A percentile compares a stretch with the other conserved stretches of the same genome.
phyloP scores from a whole-genome alignment of 2,329 filamentous ascomycete genomes.

The Penicillium sp. region DNA sequence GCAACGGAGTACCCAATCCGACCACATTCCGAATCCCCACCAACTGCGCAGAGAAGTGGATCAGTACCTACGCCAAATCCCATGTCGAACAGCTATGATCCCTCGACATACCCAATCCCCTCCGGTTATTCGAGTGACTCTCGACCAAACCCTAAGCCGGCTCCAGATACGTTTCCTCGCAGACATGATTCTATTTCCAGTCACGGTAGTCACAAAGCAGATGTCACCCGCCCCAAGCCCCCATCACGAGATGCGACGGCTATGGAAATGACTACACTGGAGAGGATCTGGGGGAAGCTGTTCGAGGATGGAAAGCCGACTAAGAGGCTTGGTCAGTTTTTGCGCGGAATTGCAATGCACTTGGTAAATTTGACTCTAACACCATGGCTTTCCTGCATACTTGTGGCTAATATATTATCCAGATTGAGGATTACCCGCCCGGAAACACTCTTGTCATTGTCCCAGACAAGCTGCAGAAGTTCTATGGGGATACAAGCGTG shows the following conservation, averaged over 20 bases:
- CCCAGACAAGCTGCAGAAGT: constrained; percentile 70
- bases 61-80: constrained; percentile 19
- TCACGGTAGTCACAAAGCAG: constrained; percentile 31
- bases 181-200: constrained; percentile 37
- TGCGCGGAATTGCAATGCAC: constrained; percentile 71
- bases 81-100: constrained; percentile 10
- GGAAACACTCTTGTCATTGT: constrained; percentile 68
- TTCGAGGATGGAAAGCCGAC: constrained; percentile 71
- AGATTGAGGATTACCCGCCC: constrained; percentile 68
- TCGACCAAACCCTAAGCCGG: constrained; percentile 21
- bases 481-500: constrained; percentile 67
- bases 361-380: constrained; percentile 51
- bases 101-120: constrained; percentile 22
- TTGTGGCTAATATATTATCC: not conserved
- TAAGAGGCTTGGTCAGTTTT: constrained; percentile 64
- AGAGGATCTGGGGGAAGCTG: constrained; percentile 73
- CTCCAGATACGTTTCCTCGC: constrained; percentile 22
- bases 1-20: constrained; percentile 13
- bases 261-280: constrained; percentile 58
- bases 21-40: constrained; percentile 21
- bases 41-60: constrained; percentile 15
- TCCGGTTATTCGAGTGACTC: constrained; percentile 22
- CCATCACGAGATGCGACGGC: constrained; percentile 40
- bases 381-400: not conserved
- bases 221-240: constrained; percentile 35